Base-by-base conservation (phyloP, 2,329 filamentous ascomycete species). In the Phyllosticta citribraziliensis region DNA sequence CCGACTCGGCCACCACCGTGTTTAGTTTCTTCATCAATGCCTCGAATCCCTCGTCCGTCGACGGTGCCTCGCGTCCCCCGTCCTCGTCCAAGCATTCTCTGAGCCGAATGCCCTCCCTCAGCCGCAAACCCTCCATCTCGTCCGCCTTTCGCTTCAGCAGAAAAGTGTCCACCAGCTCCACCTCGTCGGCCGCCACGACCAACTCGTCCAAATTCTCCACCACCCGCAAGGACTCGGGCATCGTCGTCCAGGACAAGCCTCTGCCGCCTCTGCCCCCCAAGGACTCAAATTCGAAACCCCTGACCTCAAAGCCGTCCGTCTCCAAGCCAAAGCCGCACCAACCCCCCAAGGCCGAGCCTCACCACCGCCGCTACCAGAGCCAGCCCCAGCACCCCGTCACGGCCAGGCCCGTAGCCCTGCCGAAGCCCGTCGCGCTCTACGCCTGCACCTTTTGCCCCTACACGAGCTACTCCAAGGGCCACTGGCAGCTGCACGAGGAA, bases 401-500 rank as follows among this genome's bases (percentile, higher is more conserved):
- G 11, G 33, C 58, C 33, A 20, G 50, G 58, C 52, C 35, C 3
- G 33, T 27, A 20, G 22, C 24, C 40, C 19, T 50, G 10, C 22
- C 57, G 14, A 30, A 60, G 24, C 53, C 53, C 19, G 14, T 70
- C 8, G 74, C 75, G 65, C 75, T 74, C 62, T 75, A 75, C 53
- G 72, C 72, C 2, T 80, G 76, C 66, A 79, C 76, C 0, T 76
- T 76, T 35, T 79, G 78, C 71, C 84, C 87, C 70, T 85, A 85
- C 56, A 84, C 83, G 54, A 85, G 87, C 68, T 84, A 85, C 74
- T 80, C 84, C 65, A 87, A 87, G 69, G 85, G 85, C 64, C 84
- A 87, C 70, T 88, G 85, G 85, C 86, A 86, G 71, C 80, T 83
- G 33, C 85, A 88, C 71, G 84, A 88, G 69, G 84, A 87, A 66